Base-by-base conservation (phyloP, 148 eudicot genomes). In the Silene conica region DNA sequence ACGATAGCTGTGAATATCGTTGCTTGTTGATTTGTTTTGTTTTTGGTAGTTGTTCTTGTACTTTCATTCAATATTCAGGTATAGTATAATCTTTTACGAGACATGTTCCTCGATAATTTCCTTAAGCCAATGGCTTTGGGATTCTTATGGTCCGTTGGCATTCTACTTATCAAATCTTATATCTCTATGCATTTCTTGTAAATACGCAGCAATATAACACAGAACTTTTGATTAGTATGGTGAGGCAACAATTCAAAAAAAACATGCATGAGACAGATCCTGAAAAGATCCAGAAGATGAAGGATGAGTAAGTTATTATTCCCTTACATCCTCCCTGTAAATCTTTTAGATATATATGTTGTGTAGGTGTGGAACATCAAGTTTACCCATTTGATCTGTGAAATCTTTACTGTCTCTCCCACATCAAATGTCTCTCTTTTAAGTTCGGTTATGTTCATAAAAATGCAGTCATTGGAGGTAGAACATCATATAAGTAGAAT, bases 211-310 rank as follows among this genome's bases (percentile, higher is more conserved):
- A 90, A 84, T 76, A 89, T 78, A 93, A 87, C 62, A 90, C 96
- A 4, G 81, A 77, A 34, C 86, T 90, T 45, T 46, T 93, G 52
- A 73, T 89, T 77, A 80, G 67, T 66, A 89, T 90, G 90, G 85
- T 90, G 80, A 86, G 96, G 79, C 85, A 85, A 52, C 87, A 93
- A 73, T 93, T 89, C 80, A 87, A 74, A 70, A 91, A 68, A 69
- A 75, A 89, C 74, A 83, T 85, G 89, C 88, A 86, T 21, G 94
- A 89, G 79, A 89, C 82, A 8, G 94, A 89, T 79, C 94, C 88
- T 12, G 92, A 87, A 74, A 93, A 86, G 83, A 89, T 91, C 81
- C 87, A 91, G 81, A 82, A 89, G 82, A 55, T 86, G 43, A 87
- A 87, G 81, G 95, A 93, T 60, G 89, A 89, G 96, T 90, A 77